Base-by-base conservation (phyloP, 108 stramenopile genomes). In the Nitzschia inconspicua region DNA sequence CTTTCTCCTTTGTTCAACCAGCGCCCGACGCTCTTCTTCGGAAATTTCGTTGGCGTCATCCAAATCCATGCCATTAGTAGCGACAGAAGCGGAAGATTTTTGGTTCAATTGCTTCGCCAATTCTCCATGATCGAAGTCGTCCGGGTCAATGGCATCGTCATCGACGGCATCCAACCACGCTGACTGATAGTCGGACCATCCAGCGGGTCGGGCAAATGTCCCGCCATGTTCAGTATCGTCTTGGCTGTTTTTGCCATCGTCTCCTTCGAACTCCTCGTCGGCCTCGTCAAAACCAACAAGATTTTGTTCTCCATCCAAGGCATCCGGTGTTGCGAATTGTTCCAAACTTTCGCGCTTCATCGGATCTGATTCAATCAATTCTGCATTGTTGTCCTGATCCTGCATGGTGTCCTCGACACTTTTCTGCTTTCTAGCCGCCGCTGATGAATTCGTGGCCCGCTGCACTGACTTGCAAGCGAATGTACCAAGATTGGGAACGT, bases 271-370 rank as follows among this genome's bases (percentile, higher is more conserved):
- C 14, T 58, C 48, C 6, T 65, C 82, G 32, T 75, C 76, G 13
- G 78, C 81, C 25, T 97, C 97, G 53, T 98, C 96, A 70, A 93
- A 95, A 18, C 97, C 96, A 20, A 98, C 93, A 57, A 98, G 88
- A 50, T 98, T 99, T 76, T 99, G 99, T 61, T 99, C 99, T 26
- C 98, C 99, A 22, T 91, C 90, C 47, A 98, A 72, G 3, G 76
- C 83, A 72, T 99, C 98, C 1, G 93, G 94, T 1, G 77, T 71
- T 19, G 96, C 98, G 60, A 96, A 96, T 82, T 85, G 81, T 43
- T 91, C 82, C 27, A 97, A 64, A 24, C 74, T 73, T 46, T 96
- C 95, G 19, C 69, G 77, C 31, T 66, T 70, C 18, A 77, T 66
- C 19, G 80, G 68, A 64, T 92, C 76, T 4, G 84, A 41, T 16